phyloP scores from a whole-genome alignment of 345 rosid genomes.

The Pistacia integerrima region DNA sequence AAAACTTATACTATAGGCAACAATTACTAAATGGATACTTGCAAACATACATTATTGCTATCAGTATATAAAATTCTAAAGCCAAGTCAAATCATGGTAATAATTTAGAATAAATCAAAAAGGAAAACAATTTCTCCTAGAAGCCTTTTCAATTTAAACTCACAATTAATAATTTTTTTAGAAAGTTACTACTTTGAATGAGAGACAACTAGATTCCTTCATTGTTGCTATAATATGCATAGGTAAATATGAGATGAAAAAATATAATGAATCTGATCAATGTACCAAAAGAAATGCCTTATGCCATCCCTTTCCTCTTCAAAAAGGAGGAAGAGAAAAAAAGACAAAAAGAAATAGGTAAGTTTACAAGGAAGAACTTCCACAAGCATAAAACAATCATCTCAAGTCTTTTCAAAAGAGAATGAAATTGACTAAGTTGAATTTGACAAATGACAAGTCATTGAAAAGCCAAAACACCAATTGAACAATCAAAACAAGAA shows the following conservation, averaged over 20 bases:
- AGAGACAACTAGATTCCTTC: not conserved
- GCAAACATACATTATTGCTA: not conserved
- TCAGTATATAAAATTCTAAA: not conserved
- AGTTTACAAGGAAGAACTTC: not conserved
- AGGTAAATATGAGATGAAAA: not conserved
- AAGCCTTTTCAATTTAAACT: not conserved
- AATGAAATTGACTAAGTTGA: not conserved
- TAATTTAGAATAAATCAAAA: not conserved
- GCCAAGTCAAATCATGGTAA: not conserved
- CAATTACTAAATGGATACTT: not conserved
- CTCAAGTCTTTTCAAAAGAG: not conserved
- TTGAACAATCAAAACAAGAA: not conserved
- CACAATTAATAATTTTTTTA: not conserved
- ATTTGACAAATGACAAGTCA: not conserved
- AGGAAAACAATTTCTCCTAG: not conserved
- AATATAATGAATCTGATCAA: not conserved
- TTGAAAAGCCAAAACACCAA: not conserved
- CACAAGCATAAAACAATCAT: not conserved
- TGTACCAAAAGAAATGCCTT: not conserved
- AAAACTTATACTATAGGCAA: slow-evolving; percentile 10
- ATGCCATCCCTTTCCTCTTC: not conserved
- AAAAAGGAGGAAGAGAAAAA: not conserved
- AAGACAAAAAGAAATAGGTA: not conserved
- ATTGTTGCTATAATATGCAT: not conserved
- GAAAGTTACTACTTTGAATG: not conserved